Evolutionary conservation across 2,329 filamentous ascomycete genomes (phyloP), one percentile per base, ranked within the genome.

Genomic region (Hypoxylon sp.): DNA sequence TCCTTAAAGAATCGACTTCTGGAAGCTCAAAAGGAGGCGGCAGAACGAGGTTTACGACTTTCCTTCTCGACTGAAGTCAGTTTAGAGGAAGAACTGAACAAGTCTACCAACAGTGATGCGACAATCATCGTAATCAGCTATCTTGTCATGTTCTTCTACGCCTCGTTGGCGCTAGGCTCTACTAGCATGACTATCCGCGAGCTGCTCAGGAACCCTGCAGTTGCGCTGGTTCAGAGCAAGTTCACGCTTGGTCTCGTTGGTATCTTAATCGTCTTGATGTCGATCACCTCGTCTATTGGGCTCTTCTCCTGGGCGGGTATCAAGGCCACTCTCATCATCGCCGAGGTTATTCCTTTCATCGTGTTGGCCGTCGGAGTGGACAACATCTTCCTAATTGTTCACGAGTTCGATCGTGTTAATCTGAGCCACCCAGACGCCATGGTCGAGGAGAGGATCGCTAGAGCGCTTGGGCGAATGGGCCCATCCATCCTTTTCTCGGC

Each of bases 371-470:
- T 99, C 28, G 96, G 96, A 49, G 97, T 99, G 2, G 96, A 99
- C 85, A 99, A 99, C 77, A 98, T 99, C 75, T 99, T 99, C 82
- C 84, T 99, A 61, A 97, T 99, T 65, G 96, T 99, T 0, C 96
- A 99, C 80, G 96, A 99, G 80, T 97, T 99, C 65, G 96, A 99
- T 78, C 88, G 96, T 30, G 92, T 98, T 77, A 99, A 99, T 75
- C 82, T 94, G 73, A 97, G 91, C 78, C 92, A 97, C 75, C 93
- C 94, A 0, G 94, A 98, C 75, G 91, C 94, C 69, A 87, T 91
- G 78, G 91, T 99, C 2, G 92, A 97, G 72, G 90, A 94, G 75
- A 89, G 96, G 25, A 90, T 98, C 60, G 91, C 93, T 5, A 91
- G 92, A 75, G 93, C 96, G 2, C 84, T 98, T n/a, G 95, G 96